These are phyloP conservation scores for Chiua sp. DNA, from an alignment of 1,284 basidiomycete species.

Conservation along the genomic window DNA sequence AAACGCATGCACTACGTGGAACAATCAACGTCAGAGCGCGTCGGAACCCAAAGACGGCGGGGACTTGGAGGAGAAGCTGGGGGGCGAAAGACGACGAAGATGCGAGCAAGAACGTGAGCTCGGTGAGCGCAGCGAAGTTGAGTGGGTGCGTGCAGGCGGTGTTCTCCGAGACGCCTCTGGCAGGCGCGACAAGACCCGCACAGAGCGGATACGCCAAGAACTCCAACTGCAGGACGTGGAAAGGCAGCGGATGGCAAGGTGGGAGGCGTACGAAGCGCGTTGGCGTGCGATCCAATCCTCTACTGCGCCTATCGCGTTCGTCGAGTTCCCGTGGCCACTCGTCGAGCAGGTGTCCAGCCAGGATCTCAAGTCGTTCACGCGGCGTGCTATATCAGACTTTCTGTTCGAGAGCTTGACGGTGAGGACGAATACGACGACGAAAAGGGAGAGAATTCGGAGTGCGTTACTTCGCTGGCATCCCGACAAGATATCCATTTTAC, in stretches of 20 bases:
- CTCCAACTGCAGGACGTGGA: conserved; percentile 29
- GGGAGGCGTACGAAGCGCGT: conserved; percentile 55
- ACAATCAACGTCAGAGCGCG: neutral
- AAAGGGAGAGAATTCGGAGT: conserved; percentile 59
- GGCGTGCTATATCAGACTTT: conserved; percentile 54
- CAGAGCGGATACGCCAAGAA: conserved; percentile 37
- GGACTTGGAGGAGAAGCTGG: conserved; percentile 3
- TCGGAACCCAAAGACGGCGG: neutral
- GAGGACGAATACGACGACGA: conserved; percentile 45
- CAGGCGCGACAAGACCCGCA: conserved; percentile 53
- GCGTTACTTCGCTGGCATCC: conserved; percentile 77
- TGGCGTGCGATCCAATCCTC: conserved; percentile 47
- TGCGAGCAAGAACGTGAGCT: conserved; percentile 38
- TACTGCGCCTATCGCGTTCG: conserved; percentile 37
- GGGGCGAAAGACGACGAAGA: conserved; percentile 26
- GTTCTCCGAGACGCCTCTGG: conserved; percentile 56
- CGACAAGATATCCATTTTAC: conserved; percentile 63
- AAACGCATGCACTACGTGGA: conserved; percentile 7
- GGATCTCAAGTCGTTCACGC: conserved; percentile 43
- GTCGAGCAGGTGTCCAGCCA: conserved; percentile 31
- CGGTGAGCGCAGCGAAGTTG: conserved; percentile 51
- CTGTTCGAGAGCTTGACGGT: conserved; percentile 54
- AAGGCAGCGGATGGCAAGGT: conserved; percentile 34
- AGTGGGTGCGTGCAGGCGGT: conserved; percentile 64
- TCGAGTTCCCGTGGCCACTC: conserved; percentile 68